Conservation (phyloP, 2,329 filamentous ascomycete genomes). For the Elsinoe fawcettii region DNA sequence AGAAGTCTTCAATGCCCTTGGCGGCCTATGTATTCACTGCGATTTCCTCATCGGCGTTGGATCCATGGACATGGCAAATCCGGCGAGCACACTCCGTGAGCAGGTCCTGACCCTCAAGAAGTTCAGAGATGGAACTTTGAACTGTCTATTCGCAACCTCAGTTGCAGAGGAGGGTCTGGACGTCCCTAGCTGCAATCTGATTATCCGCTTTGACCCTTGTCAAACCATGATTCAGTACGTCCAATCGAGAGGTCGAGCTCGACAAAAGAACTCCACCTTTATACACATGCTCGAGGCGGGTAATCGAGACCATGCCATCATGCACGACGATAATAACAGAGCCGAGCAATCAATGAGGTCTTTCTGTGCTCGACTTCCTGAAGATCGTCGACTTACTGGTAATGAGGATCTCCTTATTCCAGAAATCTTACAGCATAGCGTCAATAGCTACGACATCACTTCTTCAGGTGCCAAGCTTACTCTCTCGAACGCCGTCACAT, state of each 20-base stretch:
- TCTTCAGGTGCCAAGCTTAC: slow-evolving; percentile 70
- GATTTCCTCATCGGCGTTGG: slow-evolving; percentile 59
- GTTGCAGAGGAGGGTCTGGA: slow-evolving; percentile 60
- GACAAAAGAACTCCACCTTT: slow-evolving; percentile 69
- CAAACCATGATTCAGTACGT: slow-evolving; percentile 89
- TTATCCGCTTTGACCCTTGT: slow-evolving; percentile 76
- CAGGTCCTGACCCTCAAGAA: slow-evolving; percentile 67
- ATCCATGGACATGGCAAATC: slow-evolving; percentile 33
- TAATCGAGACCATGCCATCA: slow-evolving; percentile 54
- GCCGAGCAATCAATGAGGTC: slow-evolving; percentile 56
- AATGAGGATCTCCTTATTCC: slow-evolving; percentile 50
- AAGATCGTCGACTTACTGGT: slow-evolving; percentile 61
- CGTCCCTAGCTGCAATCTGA: slow-evolving; percentile 59
- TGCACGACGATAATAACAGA: slow-evolving; percentile 52
- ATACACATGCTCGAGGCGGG: slow-evolving; percentile 71
- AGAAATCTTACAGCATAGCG: slow-evolving; percentile 34
- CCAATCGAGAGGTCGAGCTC: slow-evolving; percentile 81
- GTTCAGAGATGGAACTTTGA: slow-evolving; percentile 52
- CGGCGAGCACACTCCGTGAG: slow-evolving; percentile 60
- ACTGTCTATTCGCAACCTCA: slow-evolving; percentile 57
- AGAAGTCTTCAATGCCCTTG: slow-evolving; percentile 55
- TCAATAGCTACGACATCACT: slow-evolving; percentile 51
- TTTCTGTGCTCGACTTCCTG: slow-evolving; percentile 68
- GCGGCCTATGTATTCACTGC: slow-evolving; percentile 51
- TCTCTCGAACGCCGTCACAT: slow-evolving; percentile 62